Conservation (phyloP, 2,329 filamentous ascomycete species). For the Neofusicoccum ribis region DNA sequence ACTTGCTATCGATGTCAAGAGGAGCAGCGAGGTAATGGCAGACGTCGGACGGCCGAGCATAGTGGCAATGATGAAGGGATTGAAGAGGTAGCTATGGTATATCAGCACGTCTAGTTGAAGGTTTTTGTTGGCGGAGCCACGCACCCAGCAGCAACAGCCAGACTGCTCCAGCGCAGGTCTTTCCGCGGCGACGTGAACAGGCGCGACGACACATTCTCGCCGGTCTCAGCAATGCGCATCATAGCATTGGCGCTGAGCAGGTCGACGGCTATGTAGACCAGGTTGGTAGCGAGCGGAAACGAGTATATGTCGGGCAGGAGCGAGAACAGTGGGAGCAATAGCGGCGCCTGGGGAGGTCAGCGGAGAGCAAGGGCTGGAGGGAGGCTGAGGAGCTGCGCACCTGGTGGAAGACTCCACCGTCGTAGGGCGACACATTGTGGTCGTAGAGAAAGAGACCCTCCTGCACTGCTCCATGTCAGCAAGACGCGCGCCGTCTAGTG, state of each 20-base stretch:
- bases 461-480: conserved; percentile 63
- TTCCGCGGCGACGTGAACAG: conserved; percentile 78
- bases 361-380: not conserved
- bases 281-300: conserved; percentile 71
- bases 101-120: not conserved
- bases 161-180: conserved; percentile 70
- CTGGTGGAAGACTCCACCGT: conserved; percentile 81
- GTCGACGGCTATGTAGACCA: conserved; percentile 81
- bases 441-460: conserved; percentile 96
- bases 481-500: not conserved
- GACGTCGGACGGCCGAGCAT: conserved; percentile 88
- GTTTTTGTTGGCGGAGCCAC: not conserved
- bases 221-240: conserved; percentile 75
- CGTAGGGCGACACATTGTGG: conserved; percentile 94
- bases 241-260: conserved; percentile 79
- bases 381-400: conserved; percentile 35
- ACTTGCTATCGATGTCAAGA: conserved; percentile 79
- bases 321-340: conserved; percentile 88
- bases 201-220: conserved; percentile 71
- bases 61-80: conserved; percentile 88
- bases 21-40: conserved; percentile 84
- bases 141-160: conserved; percentile 77
- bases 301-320: conserved; percentile 71
- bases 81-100: conserved; percentile 77
- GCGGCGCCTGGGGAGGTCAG: conserved; percentile 65